Percentiles rank a stretch among this genome's conserved stretches.
Evolutionary conservation across 768 basidiomycete species (phyloP).

Genomic region (Leccinum fibrillosum): DNA sequence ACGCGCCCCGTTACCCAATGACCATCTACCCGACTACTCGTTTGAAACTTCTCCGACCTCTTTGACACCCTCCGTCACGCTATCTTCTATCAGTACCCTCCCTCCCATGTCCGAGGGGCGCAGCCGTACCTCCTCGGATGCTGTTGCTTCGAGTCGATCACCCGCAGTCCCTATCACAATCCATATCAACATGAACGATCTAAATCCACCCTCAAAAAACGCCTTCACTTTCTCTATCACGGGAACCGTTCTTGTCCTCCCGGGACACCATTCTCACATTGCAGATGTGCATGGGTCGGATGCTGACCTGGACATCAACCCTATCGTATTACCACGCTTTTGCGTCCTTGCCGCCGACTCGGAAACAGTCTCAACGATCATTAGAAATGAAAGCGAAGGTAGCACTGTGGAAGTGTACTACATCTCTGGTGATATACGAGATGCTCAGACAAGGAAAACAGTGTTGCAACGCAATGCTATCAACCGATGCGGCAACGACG

Average conservation of each 20-base stretch:
- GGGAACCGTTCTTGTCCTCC: slow-evolving; percentile 60
- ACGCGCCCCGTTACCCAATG: slow-evolving; percentile 68
- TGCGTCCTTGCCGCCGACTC: slow-evolving; percentile 64
- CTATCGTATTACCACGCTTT: slow-evolving; percentile 66
- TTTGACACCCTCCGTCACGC: slow-evolving; percentile 39
- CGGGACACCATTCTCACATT: slow-evolving; percentile 34
- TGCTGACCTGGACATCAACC: slow-evolving; percentile 38
- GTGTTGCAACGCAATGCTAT: slow-evolving; percentile 59
- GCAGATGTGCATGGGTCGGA: slow-evolving; percentile 24
- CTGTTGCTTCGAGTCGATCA: slow-evolving; percentile 27
- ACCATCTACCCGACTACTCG: slow-evolving; percentile 66
- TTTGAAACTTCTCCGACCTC: slow-evolving; percentile 65
- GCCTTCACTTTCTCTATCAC: slow-evolving; percentile 62
- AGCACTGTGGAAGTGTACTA: slow-evolving; percentile 61
- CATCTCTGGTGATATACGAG: slow-evolving; percentile 51
- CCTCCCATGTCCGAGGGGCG: slow-evolving; percentile 31
- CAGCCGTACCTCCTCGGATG: slow-evolving; percentile 39
- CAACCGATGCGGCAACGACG: slow-evolving; percentile 60
- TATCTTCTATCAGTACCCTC: slow-evolving; percentile 28
- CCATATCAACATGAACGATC: slow-evolving; percentile 78
- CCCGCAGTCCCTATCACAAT: slow-evolving; percentile 67
- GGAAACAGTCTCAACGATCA: slow-evolving; percentile 54
- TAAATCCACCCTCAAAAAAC: slow-evolving; percentile 62
- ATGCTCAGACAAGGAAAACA: slow-evolving; percentile 61
- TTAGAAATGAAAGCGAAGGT: slow-evolving; percentile 57